A percentile compares a stretch with the other conserved stretches of the same genome.
These are phyloP conservation scores for Plasmodiophora brassicae DNA, from an alignment of 208 protist genomes.

Conservation along the genomic window DNA sequence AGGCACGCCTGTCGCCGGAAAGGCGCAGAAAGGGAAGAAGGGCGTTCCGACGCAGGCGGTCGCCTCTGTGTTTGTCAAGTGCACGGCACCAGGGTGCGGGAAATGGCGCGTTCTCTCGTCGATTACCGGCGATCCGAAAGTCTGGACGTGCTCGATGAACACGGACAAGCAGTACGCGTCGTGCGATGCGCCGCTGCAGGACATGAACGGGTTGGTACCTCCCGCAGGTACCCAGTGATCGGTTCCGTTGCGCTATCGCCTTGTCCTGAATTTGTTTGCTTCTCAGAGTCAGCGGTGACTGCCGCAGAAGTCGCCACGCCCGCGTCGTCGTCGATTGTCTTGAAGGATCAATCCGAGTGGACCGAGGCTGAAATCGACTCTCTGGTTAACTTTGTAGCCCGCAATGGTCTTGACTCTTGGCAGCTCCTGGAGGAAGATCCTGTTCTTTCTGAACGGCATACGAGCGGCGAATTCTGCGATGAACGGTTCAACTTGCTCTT, in stretches of 20 bases:
- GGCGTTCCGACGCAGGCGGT: neutral
- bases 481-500: constrained; percentile 29
- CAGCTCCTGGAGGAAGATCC: neutral
- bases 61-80: constrained; percentile 10
- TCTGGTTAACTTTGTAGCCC: constrained; percentile 2
- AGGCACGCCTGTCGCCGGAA: neutral
- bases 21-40: neutral
- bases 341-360: constrained; percentile 17
- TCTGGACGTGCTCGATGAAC: constrained; percentile 29
- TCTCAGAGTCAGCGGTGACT: neutral
- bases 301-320: neutral
- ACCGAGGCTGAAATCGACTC: neutral
- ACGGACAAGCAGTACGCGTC: constrained; percentile 1
- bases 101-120: constrained; percentile 8
- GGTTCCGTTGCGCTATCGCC: too few species aligned
- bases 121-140: neutral
- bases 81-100: neutral
- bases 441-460: neutral
- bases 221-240: neutral
- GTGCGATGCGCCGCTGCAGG: neutral
- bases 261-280: neutral
- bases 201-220: neutral
- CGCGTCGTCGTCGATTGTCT: neutral
- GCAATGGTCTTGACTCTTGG: neutral
- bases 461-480: neutral